Evolutionary conservation across 371 early-diverging fungal genomes (phyloP), one percentile per base, ranked within the genome.

Genomic region (Mortierella sp.): DNA sequence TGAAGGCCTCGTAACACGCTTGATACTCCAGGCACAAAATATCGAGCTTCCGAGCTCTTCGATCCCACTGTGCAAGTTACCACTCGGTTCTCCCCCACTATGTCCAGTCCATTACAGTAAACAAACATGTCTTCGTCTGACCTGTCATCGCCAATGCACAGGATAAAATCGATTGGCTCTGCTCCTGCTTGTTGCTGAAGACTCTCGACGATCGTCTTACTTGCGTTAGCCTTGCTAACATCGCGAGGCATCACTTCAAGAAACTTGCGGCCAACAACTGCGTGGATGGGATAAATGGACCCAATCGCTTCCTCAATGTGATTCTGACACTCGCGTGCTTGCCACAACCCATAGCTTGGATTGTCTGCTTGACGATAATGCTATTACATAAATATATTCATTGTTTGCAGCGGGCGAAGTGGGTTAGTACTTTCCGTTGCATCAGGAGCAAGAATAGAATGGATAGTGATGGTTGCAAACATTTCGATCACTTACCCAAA

Each of bases 321-420:
- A 81, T 95, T 96, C 80, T 94, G 93, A 78, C 96, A 96, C 79
- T 96, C 96, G 59, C 94, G 93, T 30, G 95, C 94, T 83, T 96
- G 96, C 95, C 96, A 96, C 59, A 91, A 84, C 32, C 91, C 91
- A 75, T 89, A 94, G 60, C 81, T 86, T 10, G 87, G 87, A 70
- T 90, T 87, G 69, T 95, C 94, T 11, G 94, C 92, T 32, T 85
- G 86, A 30, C 93, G 89, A 83, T 90, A 96, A 73, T 96, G 94
- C 78, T 68, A 59, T 22, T 35, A 20, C 32, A 10, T 24, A 39
- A 32, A 30, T 18, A n/a, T 32, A 60, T 60, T 60, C 60, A 60
- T n/a, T 6, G 39, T 39, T 49, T 4, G n/a, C 16, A 49, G 16
- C n/a, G n/a, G 3, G 9, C 18, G 9, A 54, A 4, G 24, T 6